Base-by-base conservation (phyloP, 1,284 basidiomycete species). In the Cryptococcus wingfieldii region DNA sequence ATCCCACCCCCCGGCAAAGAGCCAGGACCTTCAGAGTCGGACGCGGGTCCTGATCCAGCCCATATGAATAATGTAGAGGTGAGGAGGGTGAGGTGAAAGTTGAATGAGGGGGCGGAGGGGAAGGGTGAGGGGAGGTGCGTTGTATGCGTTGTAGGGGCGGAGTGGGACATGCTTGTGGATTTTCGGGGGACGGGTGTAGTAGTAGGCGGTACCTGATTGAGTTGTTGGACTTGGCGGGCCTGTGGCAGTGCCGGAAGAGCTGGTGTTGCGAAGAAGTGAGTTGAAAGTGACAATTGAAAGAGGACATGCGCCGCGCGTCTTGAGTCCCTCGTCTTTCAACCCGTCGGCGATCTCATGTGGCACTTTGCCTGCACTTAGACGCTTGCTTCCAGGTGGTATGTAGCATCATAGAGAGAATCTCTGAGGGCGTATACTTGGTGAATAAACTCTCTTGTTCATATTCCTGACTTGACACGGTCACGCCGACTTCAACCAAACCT, bases 11-110 rank as follows among this genome's bases (percentile, higher is more conserved):
- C 7, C 6, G 10, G 31, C 31, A 34, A 34, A 34, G 31, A 34
- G 31, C 31, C 31, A 14, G 31, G 10, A 31, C 51, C 51, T 31
- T 38, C 13, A 38, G 56, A 6, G 14, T 50, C 52, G 5, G 63
- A 54, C 0, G 67, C 50, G 8, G 62, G 47, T n/a, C 82, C 84
- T 7, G 79, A 79, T 2, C 89, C 88, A 43, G 87, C 79, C 89
- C 89, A 92, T 46, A 92, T 70, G 84, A 92, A 86, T 70, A 87
- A 88, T 51, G 88, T 88, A 66, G 84, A 83, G 37, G 83, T 81
- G 39, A 91, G 75, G 44, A 78, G 79, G 44, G 85, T 90, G 55
- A 88, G 79, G 64, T 89, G 86, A 55, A 90, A 76, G 9, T 80
- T 83, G 56, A 90, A 80, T 42, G 82, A 79, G 3, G 87, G 87